Base-by-base conservation (phyloP, 495 filamentous ascomycete species). In the Xylaria intraflava region DNA sequence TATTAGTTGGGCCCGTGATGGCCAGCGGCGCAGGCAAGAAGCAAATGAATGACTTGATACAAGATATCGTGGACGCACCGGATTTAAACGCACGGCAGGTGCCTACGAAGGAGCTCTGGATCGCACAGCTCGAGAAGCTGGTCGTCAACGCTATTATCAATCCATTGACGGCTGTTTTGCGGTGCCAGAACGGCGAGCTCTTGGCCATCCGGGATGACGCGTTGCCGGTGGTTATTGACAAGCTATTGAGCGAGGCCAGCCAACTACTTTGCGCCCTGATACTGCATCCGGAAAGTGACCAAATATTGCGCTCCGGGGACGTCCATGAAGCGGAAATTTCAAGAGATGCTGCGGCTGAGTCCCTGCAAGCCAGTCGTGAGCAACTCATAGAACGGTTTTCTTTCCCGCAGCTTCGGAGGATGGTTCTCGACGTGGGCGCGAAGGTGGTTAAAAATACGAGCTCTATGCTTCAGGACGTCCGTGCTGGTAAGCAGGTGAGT, bases 401-500 rank as follows among this genome's bases (percentile, higher is more conserved):
- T 4, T 50, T 56, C 22, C 6, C 17, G 11, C 35, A 16, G 6
- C 60, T 74, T 12, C 33, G 51, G 1, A 11, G 22, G 0, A 60
- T 68, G 53, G 55, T 72, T n/a, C 51, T 55, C 16, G 33, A 16
- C 0, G 75, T 88, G 6, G 83, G 79, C 6, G 65, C 73, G n/a
- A 77, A 74, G 56, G 92, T 86, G 1, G 72, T 69, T 1, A 68
- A 76, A 31, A 92, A 95, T 62, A 77, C 75, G 33, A 90, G 85
- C 61, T 84, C 82, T 2, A 95, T 95, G 90, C 65, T 88, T 20
- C 86, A 90, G 62, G 90, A 95, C 67, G 75, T 92, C 17, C 65
- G 71, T 29, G 67, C 67, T 2, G 75, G 83, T 3, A 79, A 76
- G 62, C 58, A 67, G 35, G 35, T 38, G 35, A 38, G 35, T 38